Base-by-base conservation (phyloP, 805 yeast species). In the Metschnikowia arizonensis region DNA sequence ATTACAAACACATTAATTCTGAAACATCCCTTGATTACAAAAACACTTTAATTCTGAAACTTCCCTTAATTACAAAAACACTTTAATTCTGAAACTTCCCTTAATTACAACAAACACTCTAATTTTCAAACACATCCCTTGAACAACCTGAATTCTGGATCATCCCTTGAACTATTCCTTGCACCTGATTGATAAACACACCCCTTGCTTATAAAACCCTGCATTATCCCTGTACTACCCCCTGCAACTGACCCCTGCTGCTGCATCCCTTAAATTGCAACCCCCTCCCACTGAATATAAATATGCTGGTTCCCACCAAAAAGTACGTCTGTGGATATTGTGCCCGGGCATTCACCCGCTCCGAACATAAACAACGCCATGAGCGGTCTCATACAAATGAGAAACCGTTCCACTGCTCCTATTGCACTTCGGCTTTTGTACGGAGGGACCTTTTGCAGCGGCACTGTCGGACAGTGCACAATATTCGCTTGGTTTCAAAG, bases 321-420 rank as follows among this genome's bases (percentile, higher is more conserved):
- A 80, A 85, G 55, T 85, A 85, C 62, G 77, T 83, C 32, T 86
- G 95, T 65, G 80, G 85, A 5, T 85, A 78, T 59, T 86, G 95
- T 56, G 86, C 89, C 26, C 72, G 90, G 50, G 83, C 88, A 5
- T 85, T 85, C 58, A 79, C 88, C n/a, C 68, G 93, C 42, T 78
- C 85, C 9, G 93, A 85, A 60, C 93, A 85, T 62, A 77, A 83
- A 54, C 78, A 83, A 33, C 75, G 93, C 40, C 93, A 85, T 56
- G 91, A 85, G 61, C 66, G 90, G 23, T 81, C 88, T 1, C 93
- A 85, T 59, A 84, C 89, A 11, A 84, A 84, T 56, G 88, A 82
- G 56, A 80, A 88, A 50, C 95, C 95, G 0, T 86, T 83, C 65
- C 80, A 79, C 47, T 86, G 95, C 56, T 69, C 76, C 29, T 73